Percentiles rank a stretch among this genome's conserved stretches.
These are phyloP conservation scores for Sporormia fimetaria DNA, from an alignment of 495 filamentous ascomycete genomes.

Conservation along the genomic window DNA sequence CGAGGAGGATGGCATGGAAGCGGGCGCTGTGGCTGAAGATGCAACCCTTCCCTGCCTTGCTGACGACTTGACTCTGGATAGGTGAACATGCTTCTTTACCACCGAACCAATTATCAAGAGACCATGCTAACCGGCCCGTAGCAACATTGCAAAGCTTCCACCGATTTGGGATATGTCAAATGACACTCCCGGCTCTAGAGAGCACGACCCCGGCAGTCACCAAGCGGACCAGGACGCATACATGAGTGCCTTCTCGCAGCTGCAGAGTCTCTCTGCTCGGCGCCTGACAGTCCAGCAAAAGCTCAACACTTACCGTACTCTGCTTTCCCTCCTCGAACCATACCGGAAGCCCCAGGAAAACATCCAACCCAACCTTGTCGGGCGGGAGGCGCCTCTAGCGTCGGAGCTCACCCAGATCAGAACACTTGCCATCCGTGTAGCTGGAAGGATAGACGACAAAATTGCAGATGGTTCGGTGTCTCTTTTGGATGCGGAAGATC, in stretches of 20 bases:
- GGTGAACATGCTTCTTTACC: conserved; percentile 5
- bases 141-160: conserved; percentile 22
- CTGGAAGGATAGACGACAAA: conserved; percentile 43
- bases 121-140: too few relatives aligned
- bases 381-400: conserved; percentile 59
- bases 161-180: conserved; percentile 17
- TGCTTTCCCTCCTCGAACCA: conserved; percentile 48
- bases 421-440: conserved; percentile 60
- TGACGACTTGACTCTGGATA: conserved; percentile 19
- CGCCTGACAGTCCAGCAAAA: conserved; percentile 44
- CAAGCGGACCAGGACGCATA: conserved; percentile 14
- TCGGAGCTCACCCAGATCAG: conserved; percentile 66
- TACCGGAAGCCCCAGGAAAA: conserved; percentile 44
- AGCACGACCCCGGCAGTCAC: conserved; percentile 1
- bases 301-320: conserved; percentile 44
- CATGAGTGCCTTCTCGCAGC: conserved; percentile 14
- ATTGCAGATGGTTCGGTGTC: conserved; percentile 31
- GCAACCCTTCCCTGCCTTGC: conserved; percentile 15
- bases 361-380: conserved; percentile 70
- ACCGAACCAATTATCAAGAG: background rate
- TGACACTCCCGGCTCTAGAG: background rate
- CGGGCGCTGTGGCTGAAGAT: conserved; percentile 23
- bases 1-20: conserved; percentile 18
- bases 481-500: conserved; percentile 16
- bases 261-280: conserved; percentile 42